Evolutionary conservation across 1,139 yeast species (phyloP).

Genomic region (Nakaseomyces sp.): DNA sequence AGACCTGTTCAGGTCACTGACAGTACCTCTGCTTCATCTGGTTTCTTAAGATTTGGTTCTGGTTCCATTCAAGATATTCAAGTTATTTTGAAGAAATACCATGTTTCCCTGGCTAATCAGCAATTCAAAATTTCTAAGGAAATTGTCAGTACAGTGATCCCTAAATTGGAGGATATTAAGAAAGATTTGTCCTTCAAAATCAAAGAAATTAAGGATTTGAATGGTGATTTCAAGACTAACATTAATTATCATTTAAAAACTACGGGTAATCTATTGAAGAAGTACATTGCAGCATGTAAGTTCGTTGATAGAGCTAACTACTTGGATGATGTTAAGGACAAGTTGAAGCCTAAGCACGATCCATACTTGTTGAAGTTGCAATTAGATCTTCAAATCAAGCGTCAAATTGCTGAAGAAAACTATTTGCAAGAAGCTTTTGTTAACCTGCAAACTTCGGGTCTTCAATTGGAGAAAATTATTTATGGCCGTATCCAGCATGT

Average conservation of each 20-base stretch:
- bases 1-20: conserved; percentile 10
- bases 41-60: conserved; percentile 44
- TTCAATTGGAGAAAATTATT: conserved; percentile 61
- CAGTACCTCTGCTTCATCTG: conserved; percentile 33
- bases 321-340: conserved; percentile 18
- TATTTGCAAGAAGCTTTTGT: conserved; percentile 62
- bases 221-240: conserved; percentile 32
- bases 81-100: conserved; percentile 40
- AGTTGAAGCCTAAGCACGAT: conserved; percentile 38
- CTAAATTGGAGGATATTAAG: conserved; percentile 60
- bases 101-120: conserved; percentile 37
- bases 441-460: conserved; percentile 63
- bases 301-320: conserved; percentile 34
- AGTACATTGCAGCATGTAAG: conserved; percentile 37
- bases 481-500: conserved; percentile 57
- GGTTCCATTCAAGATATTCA: conserved; percentile 45
- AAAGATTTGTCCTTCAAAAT: conserved; percentile 58
- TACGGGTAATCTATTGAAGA: conserved; percentile 40
- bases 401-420: conserved; percentile 60
- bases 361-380: conserved; percentile 59
- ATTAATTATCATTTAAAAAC: conserved; percentile 29
- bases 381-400: conserved; percentile 59
- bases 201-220: conserved; percentile 40
- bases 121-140: conserved; percentile 49
- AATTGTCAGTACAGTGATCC: conserved; percentile 48